Base-by-base conservation (phyloP, 371 early-diverging fungal genomes). In the Batkoa obscura region DNA sequence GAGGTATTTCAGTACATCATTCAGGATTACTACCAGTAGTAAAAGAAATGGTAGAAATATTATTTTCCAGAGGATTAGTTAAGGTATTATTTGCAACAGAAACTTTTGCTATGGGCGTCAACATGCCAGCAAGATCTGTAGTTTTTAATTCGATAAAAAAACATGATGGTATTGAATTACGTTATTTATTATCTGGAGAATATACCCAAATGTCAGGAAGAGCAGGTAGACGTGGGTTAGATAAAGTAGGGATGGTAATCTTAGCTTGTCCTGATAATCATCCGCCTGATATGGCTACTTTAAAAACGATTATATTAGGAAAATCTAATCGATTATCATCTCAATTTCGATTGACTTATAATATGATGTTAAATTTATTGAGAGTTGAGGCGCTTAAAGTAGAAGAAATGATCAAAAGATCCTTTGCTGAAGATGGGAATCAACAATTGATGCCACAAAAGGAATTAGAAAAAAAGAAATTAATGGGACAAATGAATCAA, bases 191-290 rank as follows among this genome's bases (percentile, higher is more conserved):
- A 38, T 89, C 94, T 13, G 87, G 93, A 57, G 99, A 99, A 66
- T 99, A 96, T 67, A 98, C 93, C 1, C 99, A 99, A 75, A 99
- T 99, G 99, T 88, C 91, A 13, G 99, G 99, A 0, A 80, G 99
- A 55, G 98, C 99, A 8, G 99, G 99, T 55, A 82, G 99, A 62
- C 86, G 99, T 73, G 98, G 97, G 30, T 72, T 94, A 9, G 99
- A 99, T 62, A 76, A 68, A 8, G 90, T 89, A 2, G 99, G 99
- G 35, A 76, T 88, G 37, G 98, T 98, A 0, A 86, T 98, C 48
- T 86, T 98, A 59, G 81, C 84, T 3, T 77, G 78, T 43, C 23
- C 30, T 23, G 47, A 12, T 2, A 48, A 57, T 41, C 36, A 12
- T 15, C 13, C 0, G 47, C 9, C 43, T 2, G 59, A 81, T 67